Evolutionary conservation across 495 filamentous ascomycete genomes (phyloP).

Genomic region (Glarea lozoyensis): DNA sequence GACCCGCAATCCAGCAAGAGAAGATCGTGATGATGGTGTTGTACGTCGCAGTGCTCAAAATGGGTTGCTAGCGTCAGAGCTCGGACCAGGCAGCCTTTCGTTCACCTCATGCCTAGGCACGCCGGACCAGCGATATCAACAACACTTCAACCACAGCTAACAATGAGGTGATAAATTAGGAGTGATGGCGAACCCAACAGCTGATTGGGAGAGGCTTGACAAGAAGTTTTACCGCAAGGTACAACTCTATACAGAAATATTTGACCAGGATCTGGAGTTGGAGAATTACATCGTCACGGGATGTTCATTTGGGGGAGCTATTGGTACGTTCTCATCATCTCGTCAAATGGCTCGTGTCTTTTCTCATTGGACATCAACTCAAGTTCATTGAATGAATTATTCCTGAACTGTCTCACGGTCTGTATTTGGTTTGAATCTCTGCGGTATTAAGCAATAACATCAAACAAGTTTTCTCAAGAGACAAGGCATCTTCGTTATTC

Average conservation of each 20-base stretch:
- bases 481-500: no score
- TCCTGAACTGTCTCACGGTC: no score
- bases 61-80: slow-evolving; percentile 8
- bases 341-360: no score
- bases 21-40: neutral
- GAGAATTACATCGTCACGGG: slow-evolving; percentile 90
- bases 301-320: slow-evolving; percentile 89
- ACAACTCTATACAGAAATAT: slow-evolving; percentile 83
- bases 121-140: neutral
- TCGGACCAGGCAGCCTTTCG: slow-evolving; percentile 7
- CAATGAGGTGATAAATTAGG: slow-evolving; percentile 14
- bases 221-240: slow-evolving; percentile 91
- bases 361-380: no score
- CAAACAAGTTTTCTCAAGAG: no score
- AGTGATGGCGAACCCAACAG: slow-evolving; percentile 53
- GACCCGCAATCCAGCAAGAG: no score
- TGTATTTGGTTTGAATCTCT: no score
- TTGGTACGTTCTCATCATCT: slow-evolving; percentile 50
- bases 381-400: no score
- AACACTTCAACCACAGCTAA: neutral
- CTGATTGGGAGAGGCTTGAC: slow-evolving; percentile 88
- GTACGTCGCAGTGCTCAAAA: neutral
- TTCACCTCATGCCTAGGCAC: neutral
- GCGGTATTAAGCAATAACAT: no score
- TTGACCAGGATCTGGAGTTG: slow-evolving; percentile 85